phyloP scores from a whole-genome alignment of 2,329 filamentous ascomycete genomes.

The Xylaria sp. region DNA sequence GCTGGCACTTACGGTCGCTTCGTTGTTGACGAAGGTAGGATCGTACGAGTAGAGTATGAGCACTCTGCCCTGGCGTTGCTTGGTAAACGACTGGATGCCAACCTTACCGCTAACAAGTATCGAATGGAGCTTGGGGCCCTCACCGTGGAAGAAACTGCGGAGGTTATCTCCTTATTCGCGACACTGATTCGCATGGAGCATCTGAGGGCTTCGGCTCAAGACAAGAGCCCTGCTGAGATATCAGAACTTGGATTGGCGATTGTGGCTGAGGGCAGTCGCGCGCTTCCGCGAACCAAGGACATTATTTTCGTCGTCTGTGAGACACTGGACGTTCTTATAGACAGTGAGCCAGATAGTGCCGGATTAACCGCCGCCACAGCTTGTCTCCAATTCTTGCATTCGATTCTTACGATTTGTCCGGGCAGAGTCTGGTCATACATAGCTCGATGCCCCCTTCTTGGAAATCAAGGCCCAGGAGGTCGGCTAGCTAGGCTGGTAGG shows the following conservation, averaged over 20 bases:
- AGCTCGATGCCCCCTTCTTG: slow-evolving; percentile 77
- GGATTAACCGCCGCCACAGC: slow-evolving; percentile 68
- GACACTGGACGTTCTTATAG: slow-evolving; percentile 74
- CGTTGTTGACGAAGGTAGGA: slow-evolving; percentile 74
- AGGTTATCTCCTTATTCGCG: slow-evolving; percentile 74
- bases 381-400: slow-evolving; percentile 79
- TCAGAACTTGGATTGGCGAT: slow-evolving; percentile 49
- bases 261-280: slow-evolving; percentile 61
- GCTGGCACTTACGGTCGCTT: slow-evolving; percentile 70
- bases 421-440: slow-evolving; percentile 90
- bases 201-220: slow-evolving; percentile 38
- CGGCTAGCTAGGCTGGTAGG: slow-evolving; percentile 78
- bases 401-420: slow-evolving; percentile 73
- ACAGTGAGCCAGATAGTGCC: slow-evolving; percentile 64
- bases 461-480: slow-evolving; percentile 74
- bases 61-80: slow-evolving; percentile 83
- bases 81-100: slow-evolving; percentile 73
- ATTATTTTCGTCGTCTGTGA: slow-evolving; percentile 82
- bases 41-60: slow-evolving; percentile 74
- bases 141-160: slow-evolving; percentile 65
- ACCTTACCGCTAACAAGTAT: slow-evolving; percentile 59
- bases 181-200: slow-evolving; percentile 64
- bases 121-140: slow-evolving; percentile 56
- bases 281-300: slow-evolving; percentile 63
- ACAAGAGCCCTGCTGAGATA: slow-evolving; percentile 20